These are phyloP conservation scores for Alternaria consortialis DNA, from an alignment of 2,329 filamentous ascomycete genomes.

Conservation along the genomic window DNA sequence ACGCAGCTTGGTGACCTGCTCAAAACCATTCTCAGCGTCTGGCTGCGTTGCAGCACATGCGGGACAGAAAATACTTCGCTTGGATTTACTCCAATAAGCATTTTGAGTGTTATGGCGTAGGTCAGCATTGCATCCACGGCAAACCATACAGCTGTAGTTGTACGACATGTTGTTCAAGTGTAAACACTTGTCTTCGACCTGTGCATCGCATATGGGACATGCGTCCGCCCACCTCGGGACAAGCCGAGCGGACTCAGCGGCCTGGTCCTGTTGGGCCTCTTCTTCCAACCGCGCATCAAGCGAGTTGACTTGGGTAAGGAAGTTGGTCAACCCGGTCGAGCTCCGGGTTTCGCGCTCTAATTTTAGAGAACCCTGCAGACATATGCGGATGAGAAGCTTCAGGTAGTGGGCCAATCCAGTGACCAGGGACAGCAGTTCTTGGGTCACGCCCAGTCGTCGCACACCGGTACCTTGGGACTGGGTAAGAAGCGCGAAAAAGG, in stretches of 20 bases:
- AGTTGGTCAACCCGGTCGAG: slow-evolving; percentile 78
- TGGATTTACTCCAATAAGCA: slow-evolving; percentile 73
- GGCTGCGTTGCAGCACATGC: slow-evolving; percentile 68
- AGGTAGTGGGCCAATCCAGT: slow-evolving; percentile 97
- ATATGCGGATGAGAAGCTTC: slow-evolving; percentile 96
- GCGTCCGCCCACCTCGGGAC: slow-evolving; percentile 70
- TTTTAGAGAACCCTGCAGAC: slow-evolving; percentile 89
- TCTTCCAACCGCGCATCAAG: slow-evolving; percentile 67
- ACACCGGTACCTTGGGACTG: slow-evolving; percentile 94
- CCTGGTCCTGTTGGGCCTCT: slow-evolving; percentile 51
- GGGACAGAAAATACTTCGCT: slow-evolving; percentile 75
- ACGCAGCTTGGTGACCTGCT: slow-evolving; percentile 82
- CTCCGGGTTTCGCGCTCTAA: slow-evolving; percentile 84
- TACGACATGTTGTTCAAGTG: slow-evolving; percentile 78
- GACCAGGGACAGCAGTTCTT: slow-evolving; percentile 96
- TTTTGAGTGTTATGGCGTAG: slow-evolving; percentile 73
- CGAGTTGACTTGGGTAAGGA: slow-evolving; percentile 83
- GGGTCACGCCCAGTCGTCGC: slow-evolving; percentile 91
- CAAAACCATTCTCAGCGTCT: slow-evolving; percentile 70
- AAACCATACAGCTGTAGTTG: slow-evolving; percentile 81
- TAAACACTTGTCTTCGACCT: slow-evolving; percentile 94
- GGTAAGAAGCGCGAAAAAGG: slow-evolving; percentile 93
- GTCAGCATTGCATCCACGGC: slow-evolving; percentile 75
- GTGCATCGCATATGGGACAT: slow-evolving; percentile 80
- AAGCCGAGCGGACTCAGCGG: slow-evolving; percentile 53